Evolutionary conservation across 495 filamentous ascomycete species (phyloP).

Genomic region (Podospora fimiseda): DNA sequence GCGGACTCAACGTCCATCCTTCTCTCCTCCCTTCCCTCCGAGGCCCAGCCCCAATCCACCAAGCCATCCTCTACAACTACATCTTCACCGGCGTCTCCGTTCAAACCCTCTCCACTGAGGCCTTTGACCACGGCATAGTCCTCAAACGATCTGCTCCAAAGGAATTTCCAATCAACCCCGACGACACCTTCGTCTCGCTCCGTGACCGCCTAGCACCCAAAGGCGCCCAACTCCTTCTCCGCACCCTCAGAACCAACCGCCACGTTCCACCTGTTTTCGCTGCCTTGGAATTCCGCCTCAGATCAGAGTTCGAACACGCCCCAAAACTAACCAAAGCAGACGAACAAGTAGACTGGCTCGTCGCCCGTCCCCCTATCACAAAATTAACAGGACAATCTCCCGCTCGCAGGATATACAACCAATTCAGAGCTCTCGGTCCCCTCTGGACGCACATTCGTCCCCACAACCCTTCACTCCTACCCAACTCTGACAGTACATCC

Average conservation of each 20-base stretch:
- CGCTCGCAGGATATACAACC: not conserved
- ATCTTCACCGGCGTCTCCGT: constrained; percentile 64
- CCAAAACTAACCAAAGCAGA: constrained; percentile 35
- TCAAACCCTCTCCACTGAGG: constrained; percentile 69
- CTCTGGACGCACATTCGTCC: not conserved
- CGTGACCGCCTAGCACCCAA: constrained; percentile 37
- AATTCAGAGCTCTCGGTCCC: not conserved
- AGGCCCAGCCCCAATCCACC: constrained; percentile 68
- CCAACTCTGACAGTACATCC: not conserved
- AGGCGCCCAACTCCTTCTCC: constrained; percentile 57
- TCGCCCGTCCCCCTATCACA: not conserved
- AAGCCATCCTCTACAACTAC: constrained; percentile 58
- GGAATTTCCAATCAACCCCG: constrained; percentile 20
- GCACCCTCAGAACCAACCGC: constrained; percentile 49
- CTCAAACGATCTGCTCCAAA: constrained; percentile 51
- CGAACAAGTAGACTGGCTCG: constrained; percentile 24
- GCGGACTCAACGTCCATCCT: constrained; percentile 90
- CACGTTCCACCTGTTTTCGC: constrained; percentile 58
- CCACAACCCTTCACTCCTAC: not conserved
- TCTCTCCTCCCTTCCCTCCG: constrained; percentile 84
- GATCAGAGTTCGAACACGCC: no score
- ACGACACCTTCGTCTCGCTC: constrained; percentile 16
- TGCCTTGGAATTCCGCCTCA: constrained; percentile 12
- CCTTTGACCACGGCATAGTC: constrained; percentile 73
- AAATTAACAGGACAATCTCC: no score